These are phyloP conservation scores for Penicillium malachiteum DNA, from an alignment of 495 filamentous ascomycete genomes.

Conservation along the genomic window DNA sequence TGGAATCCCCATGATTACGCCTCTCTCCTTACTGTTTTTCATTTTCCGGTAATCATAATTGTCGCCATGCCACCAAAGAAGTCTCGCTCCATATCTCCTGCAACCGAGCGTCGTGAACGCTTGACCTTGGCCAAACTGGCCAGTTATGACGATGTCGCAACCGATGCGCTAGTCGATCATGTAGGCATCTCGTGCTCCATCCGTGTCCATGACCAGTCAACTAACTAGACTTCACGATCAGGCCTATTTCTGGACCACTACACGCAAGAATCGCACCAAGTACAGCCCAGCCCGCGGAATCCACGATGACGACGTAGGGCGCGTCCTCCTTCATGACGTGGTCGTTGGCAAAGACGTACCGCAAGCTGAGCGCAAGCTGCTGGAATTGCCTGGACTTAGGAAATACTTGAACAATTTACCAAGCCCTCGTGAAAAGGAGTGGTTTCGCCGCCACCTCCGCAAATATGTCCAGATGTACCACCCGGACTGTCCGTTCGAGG, in stretches of 20 bases:
- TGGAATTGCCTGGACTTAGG: conserved; percentile 69
- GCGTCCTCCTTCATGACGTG: conserved; percentile 73
- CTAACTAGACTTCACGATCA: conserved; percentile 38
- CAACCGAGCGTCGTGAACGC: conserved; percentile 59
- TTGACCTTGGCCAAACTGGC: conserved; percentile 84
- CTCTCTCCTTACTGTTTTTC: conserved; percentile 1
- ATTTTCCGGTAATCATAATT: conserved; percentile 1
- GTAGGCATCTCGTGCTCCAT: conserved; percentile 52
- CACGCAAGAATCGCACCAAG: conserved; percentile 87
- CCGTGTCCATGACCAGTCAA: conserved; percentile 1
- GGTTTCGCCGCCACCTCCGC: conserved; percentile 81
- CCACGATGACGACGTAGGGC: conserved; percentile 73
- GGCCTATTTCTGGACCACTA: conserved; percentile 93
- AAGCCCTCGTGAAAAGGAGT: conserved; percentile 77
- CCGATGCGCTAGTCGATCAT: conserved; percentile 92
- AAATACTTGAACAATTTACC: conserved; percentile 65
- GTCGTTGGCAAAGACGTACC: conserved; percentile 70
- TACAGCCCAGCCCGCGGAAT: conserved; percentile 83
- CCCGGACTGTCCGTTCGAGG: conserved; percentile 90
- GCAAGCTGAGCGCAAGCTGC: conserved; percentile 67
- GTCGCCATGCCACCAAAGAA: conserved; percentile 42
- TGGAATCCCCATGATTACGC: conserved; percentile 8
- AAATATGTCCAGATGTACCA: conserved; percentile 93
- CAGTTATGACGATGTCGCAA: conserved; percentile 93
- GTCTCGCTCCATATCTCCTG: conserved; percentile 40